Evolutionary conservation across 805 yeast species (phyloP).

Genomic region (Candida fluviatilis): DNA sequence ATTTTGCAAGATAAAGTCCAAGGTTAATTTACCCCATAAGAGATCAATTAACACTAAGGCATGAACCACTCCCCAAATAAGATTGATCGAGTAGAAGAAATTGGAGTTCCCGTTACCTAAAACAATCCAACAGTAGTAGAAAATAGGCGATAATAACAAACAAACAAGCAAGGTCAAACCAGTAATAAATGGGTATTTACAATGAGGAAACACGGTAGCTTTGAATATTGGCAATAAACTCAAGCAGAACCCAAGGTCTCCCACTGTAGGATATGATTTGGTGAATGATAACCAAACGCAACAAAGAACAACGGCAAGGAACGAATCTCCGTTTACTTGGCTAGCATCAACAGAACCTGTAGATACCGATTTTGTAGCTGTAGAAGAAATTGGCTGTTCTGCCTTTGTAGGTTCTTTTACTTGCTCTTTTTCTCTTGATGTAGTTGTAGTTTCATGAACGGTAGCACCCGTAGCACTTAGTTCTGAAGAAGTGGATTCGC

Average conservation of each 20-base stretch:
- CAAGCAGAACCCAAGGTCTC: slow-evolving; percentile 57
- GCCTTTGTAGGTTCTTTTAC: background rate
- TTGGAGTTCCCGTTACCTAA: slow-evolving; percentile 94
- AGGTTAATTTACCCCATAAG: slow-evolving; percentile 72
- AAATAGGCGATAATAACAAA: slow-evolving; percentile 74
- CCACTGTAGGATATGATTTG: slow-evolving; percentile 81
- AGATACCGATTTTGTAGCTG: too few relatives aligned
- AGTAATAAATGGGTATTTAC: slow-evolving; percentile 42
- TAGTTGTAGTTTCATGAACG: background rate
- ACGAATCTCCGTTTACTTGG: slow-evolving; percentile 40
- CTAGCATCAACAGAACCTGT: background rate
- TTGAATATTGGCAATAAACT: slow-evolving; percentile 40
- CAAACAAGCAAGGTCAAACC: slow-evolving; percentile 48
- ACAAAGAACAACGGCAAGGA: slow-evolving; percentile 48
- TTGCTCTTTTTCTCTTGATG: background rate
- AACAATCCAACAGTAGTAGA: slow-evolving; percentile 91
- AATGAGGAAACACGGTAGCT: slow-evolving; percentile 42
- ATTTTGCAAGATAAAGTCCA: slow-evolving; percentile 50
- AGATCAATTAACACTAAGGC: slow-evolving; percentile 68
- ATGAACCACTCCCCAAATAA: slow-evolving; percentile 71
- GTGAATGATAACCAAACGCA: slow-evolving; percentile 52
- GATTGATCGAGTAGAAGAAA: slow-evolving; percentile 90
- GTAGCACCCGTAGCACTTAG: background rate
- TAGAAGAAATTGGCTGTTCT: background rate
- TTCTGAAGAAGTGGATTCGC: background rate